phyloP scores from a whole-genome alignment of 2,329 filamentous ascomycete species.

The Metarhizium brunneum region DNA sequence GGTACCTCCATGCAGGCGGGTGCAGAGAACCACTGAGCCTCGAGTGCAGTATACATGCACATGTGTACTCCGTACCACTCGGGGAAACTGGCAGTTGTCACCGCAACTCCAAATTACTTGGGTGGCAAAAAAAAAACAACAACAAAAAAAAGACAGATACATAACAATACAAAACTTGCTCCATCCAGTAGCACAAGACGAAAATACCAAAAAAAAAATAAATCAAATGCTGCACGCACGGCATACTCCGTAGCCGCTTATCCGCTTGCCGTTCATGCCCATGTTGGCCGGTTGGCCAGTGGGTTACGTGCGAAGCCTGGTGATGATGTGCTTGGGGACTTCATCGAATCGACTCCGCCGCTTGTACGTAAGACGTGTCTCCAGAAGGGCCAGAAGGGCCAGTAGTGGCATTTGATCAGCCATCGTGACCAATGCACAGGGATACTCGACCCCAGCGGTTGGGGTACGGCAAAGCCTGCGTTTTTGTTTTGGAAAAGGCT shows the following conservation, averaged over 20 bases:
- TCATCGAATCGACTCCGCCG: not conserved
- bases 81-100: no score
- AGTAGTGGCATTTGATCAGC: slow-evolving; percentile 2
- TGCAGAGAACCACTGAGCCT: no score
- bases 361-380: slow-evolving; percentile 8
- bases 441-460: not conserved
- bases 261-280: not conserved
- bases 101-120: no score
- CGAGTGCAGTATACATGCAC: no score
- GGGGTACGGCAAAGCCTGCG: not conserved
- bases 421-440: slow-evolving; percentile 10
- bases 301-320: slow-evolving; percentile 6
- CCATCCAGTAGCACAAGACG: no score
- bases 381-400: not conserved
- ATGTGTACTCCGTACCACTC: no score
- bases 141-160: no score
- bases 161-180: no score
- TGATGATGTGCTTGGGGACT: slow-evolving; percentile 9
- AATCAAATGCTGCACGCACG: not conserved
- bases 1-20: no score
- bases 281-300: slow-evolving; percentile 1
- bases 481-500: not conserved
- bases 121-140: no score
- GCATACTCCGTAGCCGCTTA: not conserved
- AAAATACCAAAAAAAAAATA: no score